Base-by-base conservation (phyloP, 2,329 filamentous ascomycete species). In the Verticillium longisporum region DNA sequence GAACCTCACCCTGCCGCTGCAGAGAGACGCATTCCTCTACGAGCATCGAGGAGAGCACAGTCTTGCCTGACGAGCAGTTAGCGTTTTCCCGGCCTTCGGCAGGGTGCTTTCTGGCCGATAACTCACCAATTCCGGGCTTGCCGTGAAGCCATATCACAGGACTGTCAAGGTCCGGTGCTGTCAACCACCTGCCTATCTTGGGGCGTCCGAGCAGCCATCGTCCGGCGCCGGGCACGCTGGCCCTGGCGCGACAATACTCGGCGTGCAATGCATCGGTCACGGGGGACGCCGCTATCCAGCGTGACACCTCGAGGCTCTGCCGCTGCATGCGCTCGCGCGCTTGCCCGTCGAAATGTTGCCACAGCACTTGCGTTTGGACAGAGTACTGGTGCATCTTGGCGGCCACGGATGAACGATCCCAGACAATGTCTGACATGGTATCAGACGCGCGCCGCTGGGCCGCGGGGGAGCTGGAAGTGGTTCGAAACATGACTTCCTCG, bases 41-140 rank as follows among this genome's bases (percentile, higher is more conserved):
- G 15, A 78, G 67, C 1, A 69, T 59, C 0, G 77, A 78, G 1
- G 77, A 70, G 18, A 80, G 68, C 7, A 78, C 65, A 0, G 76
- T 75, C 67, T 80, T 80, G 2, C 77, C 76, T 77, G 26, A 26
- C 26, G 26, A 26, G 26, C 26, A 26, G 26, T 26, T 26, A 26
- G 26, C 26, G 26, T 26, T 26, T 26, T 26, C 26, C 4, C 26
- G 26, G 26, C 26, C 26, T 26, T 26, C 26, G 4, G 26, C 4
- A 26, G 3, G 26, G 26, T 26, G 3, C 26, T 26, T 26, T 26
- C 26, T 26, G 26, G 26, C 3, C 26, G 4, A 26, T 3, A 26
- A n/a, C 18, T 15, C 59, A 63, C 76, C 75, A 66, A 66, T 61
- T 10, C 74, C 74, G n/a, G 68, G 70, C 34, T 69, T 71, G 1